A percentile compares a stretch with the other conserved stretches of the same genome.
These are phyloP conservation scores for Abrus precatorius DNA, from an alignment of 306 rosid genomes.

Conservation along the genomic window DNA sequence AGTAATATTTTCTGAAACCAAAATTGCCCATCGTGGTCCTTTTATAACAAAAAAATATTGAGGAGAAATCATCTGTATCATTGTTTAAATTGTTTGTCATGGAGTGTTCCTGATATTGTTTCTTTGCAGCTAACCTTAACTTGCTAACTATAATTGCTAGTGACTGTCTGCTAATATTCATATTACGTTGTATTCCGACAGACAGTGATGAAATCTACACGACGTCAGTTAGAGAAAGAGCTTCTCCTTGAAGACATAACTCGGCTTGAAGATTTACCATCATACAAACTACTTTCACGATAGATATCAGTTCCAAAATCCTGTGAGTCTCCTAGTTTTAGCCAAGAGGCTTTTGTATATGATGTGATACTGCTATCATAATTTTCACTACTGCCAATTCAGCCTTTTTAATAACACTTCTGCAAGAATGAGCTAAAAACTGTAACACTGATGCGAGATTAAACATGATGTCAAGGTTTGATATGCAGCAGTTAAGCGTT, in stretches of 20 bases:
- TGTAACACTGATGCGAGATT: constrained; percentile 9
- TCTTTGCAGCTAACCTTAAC: constrained; percentile 34
- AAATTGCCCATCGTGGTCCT: background rate
- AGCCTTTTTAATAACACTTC: constrained; percentile 46
- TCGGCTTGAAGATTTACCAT: constrained; percentile 88
- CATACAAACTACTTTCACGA: constrained; percentile 79
- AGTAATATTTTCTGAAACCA: too few species aligned
- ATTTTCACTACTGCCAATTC: constrained; percentile 48
- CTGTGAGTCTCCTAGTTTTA: constrained; percentile 42
- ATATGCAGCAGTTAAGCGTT: constrained; percentile 46
- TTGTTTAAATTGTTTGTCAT: constrained; percentile 1
- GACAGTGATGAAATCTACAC: constrained; percentile 96
- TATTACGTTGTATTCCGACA: constrained; percentile 49
- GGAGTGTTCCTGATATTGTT: constrained; percentile 10
- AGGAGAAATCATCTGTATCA: background rate
- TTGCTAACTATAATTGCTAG: constrained; percentile 7
- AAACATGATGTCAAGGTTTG: constrained; percentile 46
- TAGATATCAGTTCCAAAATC: constrained; percentile 52
- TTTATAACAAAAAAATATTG: background rate
- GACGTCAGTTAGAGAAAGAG: constrained; percentile 94
- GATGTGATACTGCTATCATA: constrained; percentile 50
- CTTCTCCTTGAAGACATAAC: constrained; percentile 74
- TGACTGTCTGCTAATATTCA: constrained; percentile 34
- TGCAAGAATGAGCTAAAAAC: constrained; percentile 20
- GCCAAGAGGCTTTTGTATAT: constrained; percentile 60